phyloP scores from a whole-genome alignment of 805 yeast species.

The Blastobotrys robertii region DNA sequence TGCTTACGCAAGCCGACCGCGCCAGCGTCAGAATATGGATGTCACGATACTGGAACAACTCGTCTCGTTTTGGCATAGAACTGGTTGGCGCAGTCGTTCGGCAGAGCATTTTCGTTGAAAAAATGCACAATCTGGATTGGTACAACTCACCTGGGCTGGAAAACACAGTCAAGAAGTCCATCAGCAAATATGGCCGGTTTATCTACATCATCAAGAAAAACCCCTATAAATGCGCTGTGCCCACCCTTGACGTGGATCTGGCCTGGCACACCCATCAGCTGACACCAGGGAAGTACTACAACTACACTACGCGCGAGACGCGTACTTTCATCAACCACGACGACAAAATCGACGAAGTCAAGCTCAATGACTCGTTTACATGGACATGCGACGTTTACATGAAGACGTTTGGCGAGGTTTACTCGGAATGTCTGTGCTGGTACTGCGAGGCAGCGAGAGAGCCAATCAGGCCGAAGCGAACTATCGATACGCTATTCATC shows the following conservation, averaged over 20 bases:
- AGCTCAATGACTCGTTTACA: slow-evolving; percentile 6
- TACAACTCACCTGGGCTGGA: slow-evolving; percentile 12
- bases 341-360: slow-evolving; percentile 8
- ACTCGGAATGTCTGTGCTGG: slow-evolving; percentile 13
- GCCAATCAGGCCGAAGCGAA: slow-evolving; percentile 1
- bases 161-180: slow-evolving; percentile 5
- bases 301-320: neutral
- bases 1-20: no score
- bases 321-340: slow-evolving; percentile 10
- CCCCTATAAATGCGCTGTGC: slow-evolving; percentile 6
- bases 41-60: slow-evolving; percentile 11
- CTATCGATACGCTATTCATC: neutral
- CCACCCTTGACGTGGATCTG: slow-evolving; percentile 16
- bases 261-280: slow-evolving; percentile 20
- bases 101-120: slow-evolving; percentile 12
- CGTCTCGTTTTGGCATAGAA: slow-evolving; percentile 9
- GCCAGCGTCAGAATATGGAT: neutral
- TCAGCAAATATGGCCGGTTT: slow-evolving; percentile 9
- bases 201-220: slow-evolving; percentile 5
- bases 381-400: slow-evolving; percentile 7
- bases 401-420: slow-evolving; percentile 5
- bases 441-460: slow-evolving; percentile 12
- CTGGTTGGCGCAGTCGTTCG: slow-evolving; percentile 13
- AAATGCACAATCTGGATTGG: slow-evolving; percentile 16
- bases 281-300: slow-evolving; percentile 8